Evolutionary conservation across 306 rosid genomes (phyloP).

Genomic region (Cajanus cajan): DNA sequence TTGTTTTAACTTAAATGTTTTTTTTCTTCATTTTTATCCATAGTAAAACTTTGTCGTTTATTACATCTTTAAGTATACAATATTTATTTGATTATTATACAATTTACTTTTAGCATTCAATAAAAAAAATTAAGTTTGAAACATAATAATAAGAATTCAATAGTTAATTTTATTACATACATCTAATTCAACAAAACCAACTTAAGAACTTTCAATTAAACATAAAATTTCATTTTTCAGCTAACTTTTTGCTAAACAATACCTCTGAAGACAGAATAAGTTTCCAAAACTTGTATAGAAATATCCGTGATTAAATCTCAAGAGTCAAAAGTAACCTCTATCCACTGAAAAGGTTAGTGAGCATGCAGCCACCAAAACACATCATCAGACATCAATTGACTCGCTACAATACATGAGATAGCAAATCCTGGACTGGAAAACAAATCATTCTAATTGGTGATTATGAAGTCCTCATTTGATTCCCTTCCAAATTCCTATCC

Average conservation of each 20-base stretch:
- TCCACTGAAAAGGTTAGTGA: background rate
- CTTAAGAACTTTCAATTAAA: background rate
- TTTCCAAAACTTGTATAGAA: background rate
- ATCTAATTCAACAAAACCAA: background rate
- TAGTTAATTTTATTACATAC: background rate
- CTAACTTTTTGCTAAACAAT: background rate
- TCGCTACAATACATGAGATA: slow-evolving; percentile 29
- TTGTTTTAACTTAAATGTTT: too few relatives aligned
- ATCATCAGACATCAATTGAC: background rate
- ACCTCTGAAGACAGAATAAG: background rate
- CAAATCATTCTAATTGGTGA: slow-evolving; percentile 18
- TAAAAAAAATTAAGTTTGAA: too few relatives aligned
- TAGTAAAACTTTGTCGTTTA: too few relatives aligned
- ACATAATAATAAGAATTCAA: background rate
- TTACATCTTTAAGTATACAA: background rate
- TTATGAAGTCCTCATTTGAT: slow-evolving; percentile 25
- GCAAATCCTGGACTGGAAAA: slow-evolving; percentile 18
- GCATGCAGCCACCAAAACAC: background rate
- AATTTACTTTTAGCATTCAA: background rate
- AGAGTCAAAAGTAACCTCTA: background rate
- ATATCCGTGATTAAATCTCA: background rate
- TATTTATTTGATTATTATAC: background rate
- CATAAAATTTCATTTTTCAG: too few relatives aligned
- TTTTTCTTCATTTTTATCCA: too few relatives aligned
- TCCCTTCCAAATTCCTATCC: slow-evolving; percentile 17